Evolutionary conservation across 2,329 filamentous ascomycete species (phyloP).

Genomic region (Annulohypoxylon truncatum): DNA sequence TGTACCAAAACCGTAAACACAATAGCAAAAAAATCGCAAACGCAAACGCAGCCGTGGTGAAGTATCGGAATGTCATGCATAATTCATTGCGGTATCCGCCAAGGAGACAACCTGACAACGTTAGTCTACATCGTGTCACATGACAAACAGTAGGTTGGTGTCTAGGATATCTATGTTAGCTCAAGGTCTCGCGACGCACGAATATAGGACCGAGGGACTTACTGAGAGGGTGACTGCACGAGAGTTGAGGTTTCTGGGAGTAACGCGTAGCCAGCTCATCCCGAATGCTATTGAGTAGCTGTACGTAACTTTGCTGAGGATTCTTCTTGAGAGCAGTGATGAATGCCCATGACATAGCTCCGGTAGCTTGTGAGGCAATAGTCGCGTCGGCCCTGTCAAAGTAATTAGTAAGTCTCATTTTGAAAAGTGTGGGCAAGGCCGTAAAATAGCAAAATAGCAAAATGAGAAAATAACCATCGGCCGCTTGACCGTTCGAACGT

Average conservation of each 20-base stretch:
- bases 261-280: conserved; percentile 90
- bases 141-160: conserved; percentile 74
- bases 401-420: conserved; percentile 38
- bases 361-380: conserved; percentile 88
- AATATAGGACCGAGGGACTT: conserved; percentile 54
- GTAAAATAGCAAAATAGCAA: conserved; percentile 9
- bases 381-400: conserved; percentile 83
- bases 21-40: conserved; percentile 7
- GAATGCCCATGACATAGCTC: conserved; percentile 98
- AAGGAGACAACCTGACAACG: conserved; percentile 10
- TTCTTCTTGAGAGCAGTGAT: conserved; percentile 92
- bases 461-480: background rate
- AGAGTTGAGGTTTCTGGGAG: conserved; percentile 93
- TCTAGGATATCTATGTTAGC: conserved; percentile 57
- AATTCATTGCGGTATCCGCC: conserved; percentile 11
- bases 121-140: conserved; percentile 56
- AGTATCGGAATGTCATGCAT: conserved; percentile 13
- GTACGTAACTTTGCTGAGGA: conserved; percentile 94
- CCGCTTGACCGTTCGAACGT: conserved; percentile 52
- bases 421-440: background rate
- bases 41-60: conserved; percentile 8
- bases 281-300: conserved; percentile 94
- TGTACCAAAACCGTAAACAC: conserved; percentile 25
- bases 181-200: conserved; percentile 4
- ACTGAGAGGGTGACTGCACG: conserved; percentile 96